phyloP scores from a whole-genome alignment of 2,329 filamentous ascomycete genomes.

The Trichoderma sp. region DNA sequence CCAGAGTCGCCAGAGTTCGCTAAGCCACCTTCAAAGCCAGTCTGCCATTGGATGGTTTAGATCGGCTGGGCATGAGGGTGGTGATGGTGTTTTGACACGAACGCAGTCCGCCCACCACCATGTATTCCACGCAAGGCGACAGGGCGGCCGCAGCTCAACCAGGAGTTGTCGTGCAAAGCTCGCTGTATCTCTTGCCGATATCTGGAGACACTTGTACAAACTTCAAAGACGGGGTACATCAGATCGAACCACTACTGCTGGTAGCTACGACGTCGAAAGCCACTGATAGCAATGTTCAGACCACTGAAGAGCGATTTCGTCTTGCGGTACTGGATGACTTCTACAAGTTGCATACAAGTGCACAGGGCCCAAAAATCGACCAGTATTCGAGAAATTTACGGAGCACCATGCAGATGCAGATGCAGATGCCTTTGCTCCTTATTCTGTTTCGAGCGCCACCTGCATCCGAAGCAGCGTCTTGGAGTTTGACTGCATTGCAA shows the following conservation, averaged over 20 bases:
- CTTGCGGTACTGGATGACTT: no score
- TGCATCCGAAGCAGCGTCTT: not conserved
- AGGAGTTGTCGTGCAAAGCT: not conserved
- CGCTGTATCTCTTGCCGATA: slow-evolving; percentile 9
- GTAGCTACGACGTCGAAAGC: not conserved
- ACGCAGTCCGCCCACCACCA: not conserved
- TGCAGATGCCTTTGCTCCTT: not conserved
- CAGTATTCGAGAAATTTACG: not conserved
- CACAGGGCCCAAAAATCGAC: not conserved
- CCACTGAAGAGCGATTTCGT: no score
- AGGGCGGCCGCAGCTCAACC: not conserved
- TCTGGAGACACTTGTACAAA: not conserved
- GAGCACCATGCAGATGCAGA: not conserved
- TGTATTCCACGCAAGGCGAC: not conserved
- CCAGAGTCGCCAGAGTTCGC: not conserved
- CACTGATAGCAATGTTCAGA: no score
- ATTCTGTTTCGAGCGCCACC: not conserved
- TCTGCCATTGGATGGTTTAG: not conserved
- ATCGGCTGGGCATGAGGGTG: not conserved
- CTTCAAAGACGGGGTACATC: not conserved
- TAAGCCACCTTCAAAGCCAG: not conserved
- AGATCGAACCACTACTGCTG: not conserved
- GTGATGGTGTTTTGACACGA: not conserved
- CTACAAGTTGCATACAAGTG: not conserved
- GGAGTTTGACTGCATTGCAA: not conserved